Evolutionary conservation across 1,139 yeast genomes (phyloP), one percentile per base, ranked within the genome.

Genomic region (Pichiaceae sp.): DNA sequence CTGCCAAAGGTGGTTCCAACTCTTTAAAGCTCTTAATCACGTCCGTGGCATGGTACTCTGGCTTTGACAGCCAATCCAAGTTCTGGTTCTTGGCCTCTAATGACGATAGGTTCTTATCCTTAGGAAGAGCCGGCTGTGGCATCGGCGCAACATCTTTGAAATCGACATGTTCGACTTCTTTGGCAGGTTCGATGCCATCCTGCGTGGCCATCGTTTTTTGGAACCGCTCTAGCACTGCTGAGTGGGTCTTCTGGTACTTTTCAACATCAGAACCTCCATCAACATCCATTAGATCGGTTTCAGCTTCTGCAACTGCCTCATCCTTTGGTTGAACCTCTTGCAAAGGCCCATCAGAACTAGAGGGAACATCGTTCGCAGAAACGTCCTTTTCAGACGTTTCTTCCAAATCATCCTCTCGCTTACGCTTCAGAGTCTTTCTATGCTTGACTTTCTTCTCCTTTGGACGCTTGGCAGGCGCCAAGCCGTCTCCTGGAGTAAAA

Each of bases 41-140:
- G 4, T 54, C 59, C 0, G 81, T 75, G 11, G 62, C 54, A 21
- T 79, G 68, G 45, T 73, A 78, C 4, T 59, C 59, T 1, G 95
- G 94, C 16, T 63, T 60, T 0, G 84, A 70, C 18, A 83, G 61
- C 95, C 95, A 85, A 46, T 73, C 70, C 24, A 78, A 54, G 20
- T 63, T 66, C 33, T 63, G 56, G 37, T 65, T 64, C 14, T 69
- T 58, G 3, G 66, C 54, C 17, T 60, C 62, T 12, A 71, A 52
- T 4, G 63, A 54, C 16, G 47, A 42, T 19, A 76, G 57, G 36
- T 54, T 58, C 34, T 54, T 57, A 46, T 77, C 80, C 47, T 66
- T 59, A 3, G 82, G 82, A 26, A 76, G 61, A 32, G 64, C 75
- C 0, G 93, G 94, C 56, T 86, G 95, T 1, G 96, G 96, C 36